phyloP scores from a whole-genome alignment of 73 alveolate genomes.

The Paramecium pentaurelia region DNA sequence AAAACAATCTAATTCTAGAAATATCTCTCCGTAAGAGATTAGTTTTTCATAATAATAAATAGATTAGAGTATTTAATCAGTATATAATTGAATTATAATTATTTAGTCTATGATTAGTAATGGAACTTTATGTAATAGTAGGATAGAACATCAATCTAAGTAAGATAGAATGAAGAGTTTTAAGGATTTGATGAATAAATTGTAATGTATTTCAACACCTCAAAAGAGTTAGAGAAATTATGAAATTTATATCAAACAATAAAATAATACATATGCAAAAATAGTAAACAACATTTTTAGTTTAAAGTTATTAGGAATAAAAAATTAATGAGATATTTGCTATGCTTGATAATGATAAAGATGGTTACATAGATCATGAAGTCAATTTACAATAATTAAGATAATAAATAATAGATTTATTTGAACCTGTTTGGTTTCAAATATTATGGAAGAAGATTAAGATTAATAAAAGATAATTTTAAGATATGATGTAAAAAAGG shows the following conservation, averaged over 20 bases:
- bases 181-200: constrained; percentile 12
- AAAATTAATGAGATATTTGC: constrained; percentile 10
- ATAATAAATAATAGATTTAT: neutral
- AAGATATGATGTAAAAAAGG: constrained; percentile 14
- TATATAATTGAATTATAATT: neutral
- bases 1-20: neutral
- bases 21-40: neutral
- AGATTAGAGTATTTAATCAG: neutral
- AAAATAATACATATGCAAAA: neutral
- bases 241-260: neutral
- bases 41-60: neutral
- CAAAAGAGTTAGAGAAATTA: neutral
- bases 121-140: constrained; percentile 12
- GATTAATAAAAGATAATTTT: neutral
- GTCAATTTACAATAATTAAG: constrained; percentile 17
- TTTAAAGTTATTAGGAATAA: constrained; percentile 26
- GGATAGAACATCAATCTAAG: neutral
- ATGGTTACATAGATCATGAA: constrained; percentile 13
- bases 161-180: neutral
- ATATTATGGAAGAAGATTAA: neutral
- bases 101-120: neutral
- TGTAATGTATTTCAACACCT: neutral
- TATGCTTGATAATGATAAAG: neutral
- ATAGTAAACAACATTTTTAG: neutral
- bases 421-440: constrained; percentile 46